Percentiles rank a stretch among this genome's conserved stretches.
Conservation (phyloP, 2,329 filamentous ascomycete species). For the Colletotrichum falcatum region DNA sequence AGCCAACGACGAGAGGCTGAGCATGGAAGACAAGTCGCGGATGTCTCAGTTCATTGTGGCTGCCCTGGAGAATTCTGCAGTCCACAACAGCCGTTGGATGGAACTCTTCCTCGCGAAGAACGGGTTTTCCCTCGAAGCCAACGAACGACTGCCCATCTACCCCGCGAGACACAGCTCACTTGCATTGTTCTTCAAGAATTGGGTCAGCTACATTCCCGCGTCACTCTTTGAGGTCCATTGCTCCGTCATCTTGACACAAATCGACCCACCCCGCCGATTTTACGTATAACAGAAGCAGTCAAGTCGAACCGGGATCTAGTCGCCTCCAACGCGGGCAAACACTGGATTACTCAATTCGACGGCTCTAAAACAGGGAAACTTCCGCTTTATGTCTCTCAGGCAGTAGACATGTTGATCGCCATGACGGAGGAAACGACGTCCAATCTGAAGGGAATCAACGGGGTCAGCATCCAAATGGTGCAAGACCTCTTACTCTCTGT, state of each 20-base stretch:
- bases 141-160: not conserved
- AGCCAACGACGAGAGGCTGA: not conserved
- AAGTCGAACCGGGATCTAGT: not conserved
- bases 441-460: not conserved
- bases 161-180: not conserved
- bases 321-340: not conserved
- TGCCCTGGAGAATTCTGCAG: not conserved
- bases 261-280: not conserved
- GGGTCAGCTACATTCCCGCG: not conserved
- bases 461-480: not conserved
- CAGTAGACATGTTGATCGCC: not conserved
- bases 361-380: not conserved
- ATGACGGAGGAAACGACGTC: fast-evolving
- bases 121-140: not conserved
- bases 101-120: not conserved
- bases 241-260: not conserved
- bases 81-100: not conserved
- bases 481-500: not conserved
- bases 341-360: not conserved
- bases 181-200: not conserved
- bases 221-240: not conserved
- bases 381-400: not conserved
- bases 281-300: not conserved
- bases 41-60: not conserved
- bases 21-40: not conserved